Evolutionary conservation across 805 yeast species (phyloP).

Genomic region (Lipomyces yamanashiensis): DNA sequence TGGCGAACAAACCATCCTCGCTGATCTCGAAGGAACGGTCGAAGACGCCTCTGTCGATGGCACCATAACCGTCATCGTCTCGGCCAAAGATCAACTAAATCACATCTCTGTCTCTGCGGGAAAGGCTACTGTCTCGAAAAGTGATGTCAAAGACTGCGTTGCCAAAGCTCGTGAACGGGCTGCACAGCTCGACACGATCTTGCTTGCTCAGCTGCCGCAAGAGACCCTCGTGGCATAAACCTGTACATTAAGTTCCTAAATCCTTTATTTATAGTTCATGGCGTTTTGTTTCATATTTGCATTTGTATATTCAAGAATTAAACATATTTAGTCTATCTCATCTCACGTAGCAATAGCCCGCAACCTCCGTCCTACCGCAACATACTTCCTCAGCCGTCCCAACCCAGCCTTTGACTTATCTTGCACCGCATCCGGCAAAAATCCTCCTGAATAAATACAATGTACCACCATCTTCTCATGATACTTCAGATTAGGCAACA

Average conservation of each 20-base stretch:
- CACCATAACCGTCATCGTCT: constrained; percentile 13
- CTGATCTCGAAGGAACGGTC: constrained; percentile 33
- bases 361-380: constrained; percentile 20
- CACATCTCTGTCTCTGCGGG: constrained; percentile 24
- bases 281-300: neutral
- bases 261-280: neutral
- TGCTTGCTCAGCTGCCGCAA: neutral
- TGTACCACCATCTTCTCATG: constrained; percentile 81
- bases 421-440: constrained; percentile 30
- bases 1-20: constrained; percentile 19
- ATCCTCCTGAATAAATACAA: constrained; percentile 68
- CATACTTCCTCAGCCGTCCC: constrained; percentile 29
- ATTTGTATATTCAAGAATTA: neutral
- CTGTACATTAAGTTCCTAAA: too few relatives aligned
- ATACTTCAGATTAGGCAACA: constrained; percentile 76
- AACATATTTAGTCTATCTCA: neutral
- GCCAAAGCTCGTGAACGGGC: constrained; percentile 25
- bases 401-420: constrained; percentile 10
- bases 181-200: constrained; percentile 18
- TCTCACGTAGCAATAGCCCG: constrained; percentile 9
- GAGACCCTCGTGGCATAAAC: too few relatives aligned
- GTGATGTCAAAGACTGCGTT: constrained; percentile 20
- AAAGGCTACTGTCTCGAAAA: constrained; percentile 5
- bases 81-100: constrained; percentile 1
- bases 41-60: constrained; percentile 30